phyloP scores from a whole-genome alignment of 208 protist species.

The Angomonas ambiguus region DNA sequence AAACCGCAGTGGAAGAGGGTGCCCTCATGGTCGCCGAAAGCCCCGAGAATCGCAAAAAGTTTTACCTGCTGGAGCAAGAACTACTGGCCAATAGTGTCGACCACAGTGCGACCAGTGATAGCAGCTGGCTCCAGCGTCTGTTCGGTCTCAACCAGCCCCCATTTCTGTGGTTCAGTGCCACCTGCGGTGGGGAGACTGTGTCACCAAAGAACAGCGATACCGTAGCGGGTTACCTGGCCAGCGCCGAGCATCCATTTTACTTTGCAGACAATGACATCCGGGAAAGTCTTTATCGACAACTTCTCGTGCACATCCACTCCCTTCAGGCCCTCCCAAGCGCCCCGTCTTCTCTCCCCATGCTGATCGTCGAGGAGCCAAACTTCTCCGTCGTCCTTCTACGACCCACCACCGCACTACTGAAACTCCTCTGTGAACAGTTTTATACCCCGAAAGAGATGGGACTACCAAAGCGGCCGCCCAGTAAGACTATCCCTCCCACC shows the following conservation, averaged over 20 bases:
- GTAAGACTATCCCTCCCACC: not conserved
- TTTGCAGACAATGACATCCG: conserved; percentile 5
- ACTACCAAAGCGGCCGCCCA: not conserved
- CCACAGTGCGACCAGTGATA: not conserved
- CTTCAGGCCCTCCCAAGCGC: conserved; percentile 16
- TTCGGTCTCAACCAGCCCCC: not conserved
- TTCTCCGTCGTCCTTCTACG: conserved; percentile 33
- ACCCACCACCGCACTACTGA: conserved; percentile 38
- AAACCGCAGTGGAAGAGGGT: conserved; percentile 18
- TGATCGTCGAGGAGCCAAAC: conserved; percentile 22
- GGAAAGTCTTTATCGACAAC: not conserved
- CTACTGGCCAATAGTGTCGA: not conserved
- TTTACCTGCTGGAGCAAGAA: not conserved
- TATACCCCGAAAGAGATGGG: conserved; percentile 14
- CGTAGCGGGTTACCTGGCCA: not conserved
- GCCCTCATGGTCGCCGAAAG: conserved; percentile 14
- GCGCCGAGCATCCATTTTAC: conserved; percentile 16
- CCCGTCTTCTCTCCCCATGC: conserved; percentile 14
- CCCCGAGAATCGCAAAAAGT: conserved; percentile 16
- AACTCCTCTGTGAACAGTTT: conserved; percentile 45
- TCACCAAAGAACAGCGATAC: not conserved
- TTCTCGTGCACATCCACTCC: conserved; percentile 15
- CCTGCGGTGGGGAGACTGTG: conserved; percentile 2
- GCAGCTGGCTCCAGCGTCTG: not conserved
- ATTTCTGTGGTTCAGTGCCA: conserved; percentile 25